phyloP scores from a whole-genome alignment of 2,329 filamentous ascomycete species.

The Trichophyton schoenleinii region DNA sequence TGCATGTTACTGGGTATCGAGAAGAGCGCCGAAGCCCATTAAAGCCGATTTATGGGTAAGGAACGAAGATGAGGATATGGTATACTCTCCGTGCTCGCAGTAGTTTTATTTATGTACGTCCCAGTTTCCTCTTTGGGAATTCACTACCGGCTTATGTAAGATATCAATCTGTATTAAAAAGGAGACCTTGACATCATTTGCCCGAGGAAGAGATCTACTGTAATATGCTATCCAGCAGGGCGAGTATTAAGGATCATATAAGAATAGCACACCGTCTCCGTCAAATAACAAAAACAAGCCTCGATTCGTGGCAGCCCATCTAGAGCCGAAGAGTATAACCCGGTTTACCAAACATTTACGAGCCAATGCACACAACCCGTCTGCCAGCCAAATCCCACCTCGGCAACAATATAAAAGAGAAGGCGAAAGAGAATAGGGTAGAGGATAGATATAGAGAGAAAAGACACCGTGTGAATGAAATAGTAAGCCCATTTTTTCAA shows the following conservation, averaged over 20 bases:
- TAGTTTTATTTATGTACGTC: too few species aligned
- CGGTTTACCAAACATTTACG: not conserved
- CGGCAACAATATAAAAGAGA: not conserved
- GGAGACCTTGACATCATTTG: too few species aligned
- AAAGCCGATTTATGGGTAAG: too few species aligned
- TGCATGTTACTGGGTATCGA: too few species aligned
- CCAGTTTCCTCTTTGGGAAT: too few species aligned
- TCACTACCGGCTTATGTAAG: too few species aligned
- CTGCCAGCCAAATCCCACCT: not conserved
- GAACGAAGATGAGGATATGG: too few species aligned
- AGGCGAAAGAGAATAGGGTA: not conserved
- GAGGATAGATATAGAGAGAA: not conserved
- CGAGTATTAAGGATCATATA: not conserved
- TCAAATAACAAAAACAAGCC: not conserved
- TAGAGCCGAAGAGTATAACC: not conserved
- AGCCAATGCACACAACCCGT: not conserved
- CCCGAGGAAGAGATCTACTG: not conserved
- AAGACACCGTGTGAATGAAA: not conserved
- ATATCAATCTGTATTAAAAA: too few species aligned
- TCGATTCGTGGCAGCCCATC: not conserved
- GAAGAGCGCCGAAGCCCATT: too few species aligned
- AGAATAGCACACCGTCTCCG: not conserved
- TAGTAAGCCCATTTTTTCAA: not conserved
- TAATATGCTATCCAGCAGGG: not conserved
- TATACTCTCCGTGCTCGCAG: too few species aligned